Evolutionary conservation across 2,329 filamentous ascomycete genomes (phyloP), one percentile per base, ranked within the genome.

Genomic region (Allantophomopsis cytisporea): DNA sequence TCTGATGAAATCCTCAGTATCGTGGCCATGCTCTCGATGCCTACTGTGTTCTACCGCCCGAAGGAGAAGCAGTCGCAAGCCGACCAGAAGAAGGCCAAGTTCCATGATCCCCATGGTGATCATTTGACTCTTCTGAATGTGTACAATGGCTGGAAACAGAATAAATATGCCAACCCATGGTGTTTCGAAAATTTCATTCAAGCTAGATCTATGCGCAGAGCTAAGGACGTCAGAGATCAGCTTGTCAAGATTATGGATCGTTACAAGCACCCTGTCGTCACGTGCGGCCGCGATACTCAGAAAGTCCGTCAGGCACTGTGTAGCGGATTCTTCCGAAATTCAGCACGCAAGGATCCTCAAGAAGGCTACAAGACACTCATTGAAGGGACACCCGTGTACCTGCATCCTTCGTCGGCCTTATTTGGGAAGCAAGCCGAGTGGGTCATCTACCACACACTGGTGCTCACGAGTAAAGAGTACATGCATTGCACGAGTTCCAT

Each of bases 121-220:
- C 91, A 98, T 54, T 69, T 98, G 11, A 98, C 91, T 0, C 69
- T 96, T 0, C 74, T 98, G 34, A 98, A 98, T 51, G 88, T 98
- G 1, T 98, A 94, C 65, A 94, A 95, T 54, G 79, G 75, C n/a
- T 98, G 91, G 91, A 94, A 94, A 58, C 71, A 80, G 35, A 82
- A 77, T 45, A 80, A 80, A 6, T 94, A 76, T 61, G 83, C 78
- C 37, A 84, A 78, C 41, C 79, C 88, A 0, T 98, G 91, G 91
- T 96, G 91, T 56, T 89, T 86, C 49, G 93, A 98, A 55, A 95
- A 98, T 60, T 98, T 94, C 58, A 91, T 98, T 56, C 88, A 96
- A 56, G 87, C 86, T 4, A 76, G 88, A 2, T 80, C 79, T 28
- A 94, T 98, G 74, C 75, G 78, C 42, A 80, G 89, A 10, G 88